These are phyloP conservation scores for Tulasnella sp. DNA, from an alignment of 768 basidiomycete species.

Conservation along the genomic window DNA sequence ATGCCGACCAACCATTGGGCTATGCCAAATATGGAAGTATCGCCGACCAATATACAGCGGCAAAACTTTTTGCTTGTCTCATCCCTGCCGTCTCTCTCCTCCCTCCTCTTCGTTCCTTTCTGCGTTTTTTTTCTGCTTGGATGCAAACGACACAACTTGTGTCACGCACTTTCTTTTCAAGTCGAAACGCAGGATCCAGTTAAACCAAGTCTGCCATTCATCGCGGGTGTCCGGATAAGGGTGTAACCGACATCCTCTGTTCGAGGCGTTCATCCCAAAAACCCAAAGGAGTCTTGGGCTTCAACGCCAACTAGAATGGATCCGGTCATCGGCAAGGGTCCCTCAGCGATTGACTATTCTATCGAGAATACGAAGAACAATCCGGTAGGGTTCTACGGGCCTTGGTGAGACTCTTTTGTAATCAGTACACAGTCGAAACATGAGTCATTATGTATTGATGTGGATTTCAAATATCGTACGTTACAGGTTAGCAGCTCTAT, in stretches of 20 bases:
- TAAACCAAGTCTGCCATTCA: neutral
- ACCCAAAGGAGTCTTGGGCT: neutral
- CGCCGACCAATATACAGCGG: neutral
- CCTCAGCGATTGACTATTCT: neutral
- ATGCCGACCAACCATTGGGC: neutral
- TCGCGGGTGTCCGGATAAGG: neutral
- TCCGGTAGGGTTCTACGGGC: neutral
- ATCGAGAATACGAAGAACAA: neutral
- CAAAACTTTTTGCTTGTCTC: neutral
- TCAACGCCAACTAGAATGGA: neutral
- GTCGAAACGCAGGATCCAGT: neutral
- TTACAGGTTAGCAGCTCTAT: neutral
- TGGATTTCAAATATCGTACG: neutral
- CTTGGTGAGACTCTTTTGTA: neutral
- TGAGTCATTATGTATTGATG: neutral
- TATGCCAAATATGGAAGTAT: no score
- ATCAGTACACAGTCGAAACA: neutral
- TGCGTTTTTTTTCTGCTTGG: neutral
- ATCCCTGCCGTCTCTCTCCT: neutral
- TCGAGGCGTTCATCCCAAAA: neutral
- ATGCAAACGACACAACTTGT: neutral
- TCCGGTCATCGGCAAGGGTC: neutral
- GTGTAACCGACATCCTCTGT: neutral
- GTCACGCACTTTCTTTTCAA: neutral
- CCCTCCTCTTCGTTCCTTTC: no score